Conservation (phyloP, 805 yeast genomes). For the Yamadazyma kitorensis region DNA sequence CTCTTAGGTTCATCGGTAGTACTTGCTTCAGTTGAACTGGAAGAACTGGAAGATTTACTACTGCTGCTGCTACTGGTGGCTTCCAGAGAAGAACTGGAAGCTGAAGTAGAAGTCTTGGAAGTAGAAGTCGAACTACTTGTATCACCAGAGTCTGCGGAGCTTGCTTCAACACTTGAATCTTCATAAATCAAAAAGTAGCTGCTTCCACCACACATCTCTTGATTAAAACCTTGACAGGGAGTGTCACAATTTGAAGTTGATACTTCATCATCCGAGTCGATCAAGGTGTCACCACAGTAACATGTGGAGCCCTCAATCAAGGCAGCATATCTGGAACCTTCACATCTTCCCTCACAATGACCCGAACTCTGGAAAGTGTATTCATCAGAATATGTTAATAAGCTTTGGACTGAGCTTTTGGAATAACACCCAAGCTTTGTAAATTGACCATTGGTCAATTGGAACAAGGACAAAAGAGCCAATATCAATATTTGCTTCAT, state of each 20-base stretch:
- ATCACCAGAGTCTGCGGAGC: conserved; percentile 7
- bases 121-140: conserved; percentile 11
- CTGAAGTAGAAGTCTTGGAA: conserved; percentile 10
- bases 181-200: conserved; percentile 31
- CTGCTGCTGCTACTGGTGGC: conserved; percentile 3
- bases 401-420: conserved; percentile 24
- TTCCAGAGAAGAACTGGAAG: conserved; percentile 12
- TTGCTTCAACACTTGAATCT: conserved; percentile 18
- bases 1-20: conserved; percentile 1
- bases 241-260: conserved; percentile 27
- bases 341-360: conserved; percentile 54
- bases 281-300: conserved; percentile 35
- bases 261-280: conserved; percentile 24
- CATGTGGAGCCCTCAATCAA: conserved; percentile 34
- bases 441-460: conserved; percentile 11
- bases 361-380: conserved; percentile 59
- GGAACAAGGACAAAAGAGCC: too few species aligned
- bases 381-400: conserved; percentile 42
- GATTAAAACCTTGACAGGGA: conserved; percentile 35
- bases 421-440: conserved; percentile 23
- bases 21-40: conserved; percentile 7
- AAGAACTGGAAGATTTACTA: conserved; percentile 10
- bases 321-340: conserved; percentile 36
- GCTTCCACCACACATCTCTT: conserved; percentile 38
- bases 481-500: too few species aligned